Evolutionary conservation across 306 rosid genomes (phyloP).

Genomic region (Cucumis melo): DNA sequence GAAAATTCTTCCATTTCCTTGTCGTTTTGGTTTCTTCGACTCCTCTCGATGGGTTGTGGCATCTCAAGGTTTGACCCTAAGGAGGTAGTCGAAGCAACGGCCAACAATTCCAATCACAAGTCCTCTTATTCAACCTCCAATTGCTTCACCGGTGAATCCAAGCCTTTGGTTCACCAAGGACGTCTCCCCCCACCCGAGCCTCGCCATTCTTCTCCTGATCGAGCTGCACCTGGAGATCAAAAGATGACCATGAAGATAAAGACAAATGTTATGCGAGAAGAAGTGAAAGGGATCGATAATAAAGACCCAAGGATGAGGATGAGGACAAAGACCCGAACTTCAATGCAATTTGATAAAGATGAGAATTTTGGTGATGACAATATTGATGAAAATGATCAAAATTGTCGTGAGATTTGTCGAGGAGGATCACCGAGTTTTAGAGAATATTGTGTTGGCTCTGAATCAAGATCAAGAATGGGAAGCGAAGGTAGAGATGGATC

Average conservation of each 20-base stretch:
- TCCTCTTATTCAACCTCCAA: not conserved
- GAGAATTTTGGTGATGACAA: not conserved
- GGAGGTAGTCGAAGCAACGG: not conserved
- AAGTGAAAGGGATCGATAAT: not conserved
- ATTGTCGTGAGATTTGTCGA: constrained; percentile 7
- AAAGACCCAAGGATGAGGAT: not conserved
- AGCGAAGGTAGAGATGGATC: not conserved
- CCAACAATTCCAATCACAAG: not conserved
- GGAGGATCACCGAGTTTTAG: constrained; percentile 48
- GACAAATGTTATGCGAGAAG: not conserved
- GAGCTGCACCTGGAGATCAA: not conserved
- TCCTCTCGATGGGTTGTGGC: constrained; percentile 54
- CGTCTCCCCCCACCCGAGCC: too few relatives aligned
- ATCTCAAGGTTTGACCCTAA: constrained; percentile 17
- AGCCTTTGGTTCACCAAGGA: not conserved
- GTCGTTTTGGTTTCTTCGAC: not conserved
- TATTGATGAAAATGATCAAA: not conserved
- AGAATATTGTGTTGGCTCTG: constrained; percentile 27
- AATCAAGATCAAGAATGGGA: not conserved
- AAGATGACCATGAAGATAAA: not conserved
- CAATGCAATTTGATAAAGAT: not conserved
- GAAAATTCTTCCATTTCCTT: not conserved
- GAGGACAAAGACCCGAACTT: not conserved
- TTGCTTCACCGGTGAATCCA: not conserved
- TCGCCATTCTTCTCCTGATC: not conserved